Evolutionary conservation across 208 protist genomes (phyloP).

Genomic region (Histomonas meleagridis): DNA sequence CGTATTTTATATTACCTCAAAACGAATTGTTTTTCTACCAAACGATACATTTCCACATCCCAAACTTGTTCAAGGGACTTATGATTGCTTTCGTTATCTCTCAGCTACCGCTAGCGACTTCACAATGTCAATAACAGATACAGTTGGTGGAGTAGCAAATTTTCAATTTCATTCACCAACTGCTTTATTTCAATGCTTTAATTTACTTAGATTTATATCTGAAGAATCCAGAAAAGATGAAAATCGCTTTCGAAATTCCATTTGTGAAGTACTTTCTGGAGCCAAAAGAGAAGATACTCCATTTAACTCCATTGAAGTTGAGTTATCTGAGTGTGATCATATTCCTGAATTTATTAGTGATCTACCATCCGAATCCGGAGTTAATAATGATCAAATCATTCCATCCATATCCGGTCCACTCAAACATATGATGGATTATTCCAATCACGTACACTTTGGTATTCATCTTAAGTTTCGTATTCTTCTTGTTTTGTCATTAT

Average conservation of each 20-base stretch:
- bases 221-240: background rate
- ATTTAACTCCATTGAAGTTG: background rate
- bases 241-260: background rate
- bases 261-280: background rate
- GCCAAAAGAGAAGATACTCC: background rate
- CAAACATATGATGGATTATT: background rate
- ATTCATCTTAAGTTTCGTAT: constrained; percentile 2
- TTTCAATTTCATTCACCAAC: background rate
- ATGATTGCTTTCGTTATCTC: background rate
- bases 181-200: constrained; percentile 7
- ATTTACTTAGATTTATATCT: background rate
- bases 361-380: background rate
- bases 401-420: background rate
- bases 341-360: background rate
- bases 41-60: constrained; percentile 23
- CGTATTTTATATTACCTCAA: constrained; percentile 16
- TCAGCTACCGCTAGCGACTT: background rate
- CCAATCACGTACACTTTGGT: background rate
- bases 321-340: background rate
- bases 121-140: background rate
- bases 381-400: background rate
- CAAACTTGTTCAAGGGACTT: background rate
- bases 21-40: background rate
- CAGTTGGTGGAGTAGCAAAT: background rate
- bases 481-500: background rate